Base-by-base conservation (phyloP, 2,329 filamentous ascomycete genomes). In the Lecanicillium sp. region DNA sequence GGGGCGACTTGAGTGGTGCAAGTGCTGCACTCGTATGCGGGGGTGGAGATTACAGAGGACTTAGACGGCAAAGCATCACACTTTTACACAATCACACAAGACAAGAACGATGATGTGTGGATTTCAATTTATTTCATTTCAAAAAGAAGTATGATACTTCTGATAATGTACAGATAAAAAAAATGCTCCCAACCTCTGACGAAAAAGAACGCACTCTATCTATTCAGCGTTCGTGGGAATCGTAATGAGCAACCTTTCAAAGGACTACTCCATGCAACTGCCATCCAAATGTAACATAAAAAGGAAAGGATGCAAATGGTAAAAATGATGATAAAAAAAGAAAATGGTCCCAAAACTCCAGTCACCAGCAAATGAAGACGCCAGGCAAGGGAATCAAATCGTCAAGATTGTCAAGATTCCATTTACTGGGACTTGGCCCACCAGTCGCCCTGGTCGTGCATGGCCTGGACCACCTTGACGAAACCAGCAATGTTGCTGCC, bases 401-500 rank as follows among this genome's bases (percentile, higher is more conserved):
- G 27, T 34, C 41, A 37, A 33, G 39, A 36, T 35, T 34, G 17
- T 5, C 5, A 33, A 18, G 12, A 8, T 30, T 30, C n/a, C 5
- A 8, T 13, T 30, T 30, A 30, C 14, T 13, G 18, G 14, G 33
- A 37, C 35, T 38, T 35, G n/a, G 42, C 44, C 75, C 75, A 97
- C 90, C 89, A 97, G 66, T 97, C 90, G 56, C 92, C 92, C 68
- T 96, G 90, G 64, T 94, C 87, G 61, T 84, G 77, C 90, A 97
- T 97, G 56, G 92, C 90, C 54, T 79, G 76, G 37, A 83, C 89
- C 40, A 97, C 90, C 82, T 97, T 98, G 67, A 84, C 83, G 72
- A 96, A 97, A 43, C 92, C 92, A 44, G 92, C 92, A 69, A 98
- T 95, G 71, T 97, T 97, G 72, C 82, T 86, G 53, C 92, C 92